Evolutionary conservation across 331 rosid species (phyloP), one percentile per base, ranked within the genome.

Genomic region (Malus hybrid): DNA sequence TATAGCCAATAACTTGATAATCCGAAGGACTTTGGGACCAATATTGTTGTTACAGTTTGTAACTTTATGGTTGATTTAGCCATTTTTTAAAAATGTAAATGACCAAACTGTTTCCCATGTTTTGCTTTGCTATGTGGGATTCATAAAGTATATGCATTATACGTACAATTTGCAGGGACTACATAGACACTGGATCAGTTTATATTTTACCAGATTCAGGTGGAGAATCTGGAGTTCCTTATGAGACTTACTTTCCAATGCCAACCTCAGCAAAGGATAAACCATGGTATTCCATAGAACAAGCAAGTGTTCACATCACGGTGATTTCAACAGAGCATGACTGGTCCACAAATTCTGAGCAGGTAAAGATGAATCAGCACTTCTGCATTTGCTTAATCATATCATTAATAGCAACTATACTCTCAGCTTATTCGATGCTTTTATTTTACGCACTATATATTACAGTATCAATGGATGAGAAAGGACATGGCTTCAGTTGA

Each of bases 231-330:
- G 96, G 98, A 66, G 91, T 93, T 46, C 88, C 98, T 11, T 93
- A 93, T 15, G 96, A 93, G 80, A 83, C 95, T 54, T 91, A 91
- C 65, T 91, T 88, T 80, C 90, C 81, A 20, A 93, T 93, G 98
- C 97, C 98, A 76, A 86, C 80, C 61, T 7, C 65, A 31, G 93
- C 74, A 69, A 88, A 87, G 81, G 97, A 93, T 79, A 84, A 91
- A 65, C 97, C 98, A 77, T 93, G 97, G 98, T 93, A 90, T 80
- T 91, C 97, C 20, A 90, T 88, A 71, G 94, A 93, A 72, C 89
- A 91, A 79, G 97, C 56, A 73, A 86, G 91, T 80, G 87, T 88
- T 76, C 95, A 93, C 84, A 81, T 93, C 81, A 93, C 90, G 32
- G 70, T 91, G n/a, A 90, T 91, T 14, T 93, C 98, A 46, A 93